Evolutionary conservation across 2,329 filamentous ascomycete genomes (phyloP).

Genomic region (Aureobasidium sp.): DNA sequence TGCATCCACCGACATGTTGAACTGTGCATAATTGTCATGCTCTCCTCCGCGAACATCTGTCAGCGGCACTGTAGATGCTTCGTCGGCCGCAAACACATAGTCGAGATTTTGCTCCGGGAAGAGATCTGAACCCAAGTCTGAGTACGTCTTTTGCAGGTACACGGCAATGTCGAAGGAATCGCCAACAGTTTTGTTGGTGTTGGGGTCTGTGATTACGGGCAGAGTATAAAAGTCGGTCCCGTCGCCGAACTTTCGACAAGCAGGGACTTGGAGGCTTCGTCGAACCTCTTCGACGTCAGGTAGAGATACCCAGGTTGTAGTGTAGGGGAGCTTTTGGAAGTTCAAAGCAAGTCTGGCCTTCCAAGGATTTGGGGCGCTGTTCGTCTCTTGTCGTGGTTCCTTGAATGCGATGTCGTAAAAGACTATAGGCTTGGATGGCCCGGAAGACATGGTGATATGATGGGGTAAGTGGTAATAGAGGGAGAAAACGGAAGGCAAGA

Average conservation of each 20-base stretch:
- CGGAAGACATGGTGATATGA: slow-evolving; percentile 5
- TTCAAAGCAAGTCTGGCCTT: slow-evolving; percentile 46
- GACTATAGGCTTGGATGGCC: background rate
- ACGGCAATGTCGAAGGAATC: slow-evolving; percentile 62
- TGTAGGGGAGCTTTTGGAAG: slow-evolving; percentile 43
- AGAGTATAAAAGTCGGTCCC: slow-evolving; percentile 55
- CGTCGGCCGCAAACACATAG: slow-evolving; percentile 26
- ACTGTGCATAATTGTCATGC: slow-evolving; percentile 40
- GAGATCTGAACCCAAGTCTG: slow-evolving; percentile 28
- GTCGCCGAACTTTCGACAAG: slow-evolving; percentile 50
- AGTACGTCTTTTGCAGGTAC: slow-evolving; percentile 50
- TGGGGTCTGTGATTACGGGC: slow-evolving; percentile 47
- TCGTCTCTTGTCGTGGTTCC: slow-evolving; percentile 25
- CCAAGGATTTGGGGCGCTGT: slow-evolving; percentile 45
- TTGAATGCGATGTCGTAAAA: slow-evolving; percentile 46
- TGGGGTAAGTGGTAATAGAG: background rate
- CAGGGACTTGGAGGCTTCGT: slow-evolving; percentile 37
- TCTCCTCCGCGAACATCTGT: slow-evolving; percentile 36
- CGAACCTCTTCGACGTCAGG: slow-evolving; percentile 48
- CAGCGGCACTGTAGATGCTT: slow-evolving; percentile 43
- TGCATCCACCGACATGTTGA: slow-evolving; percentile 45
- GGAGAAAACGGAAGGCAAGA: too few species aligned
- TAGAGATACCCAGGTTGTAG: slow-evolving; percentile 48
- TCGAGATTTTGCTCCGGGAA: slow-evolving; percentile 10
- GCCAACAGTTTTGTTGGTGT: slow-evolving; percentile 40